phyloP scores from a whole-genome alignment of 192 early-diverging fungal species.

The Funneliformis geosporum region DNA sequence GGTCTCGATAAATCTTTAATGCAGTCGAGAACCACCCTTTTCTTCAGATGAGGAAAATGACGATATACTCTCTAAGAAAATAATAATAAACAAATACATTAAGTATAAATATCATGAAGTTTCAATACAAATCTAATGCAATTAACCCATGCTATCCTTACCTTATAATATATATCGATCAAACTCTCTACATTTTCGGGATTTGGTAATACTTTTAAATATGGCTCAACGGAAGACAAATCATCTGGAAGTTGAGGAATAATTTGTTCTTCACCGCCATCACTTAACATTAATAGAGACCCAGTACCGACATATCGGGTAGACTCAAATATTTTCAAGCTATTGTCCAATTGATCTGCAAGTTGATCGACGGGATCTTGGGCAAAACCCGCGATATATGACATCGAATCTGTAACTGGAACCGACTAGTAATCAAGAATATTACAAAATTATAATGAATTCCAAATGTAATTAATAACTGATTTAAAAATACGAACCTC shows the following conservation, averaged over 20 bases:
- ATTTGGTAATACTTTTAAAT: constrained; percentile 19
- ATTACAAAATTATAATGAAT: no score
- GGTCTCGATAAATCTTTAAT: constrained; percentile 24
- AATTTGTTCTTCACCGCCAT: constrained; percentile 26
- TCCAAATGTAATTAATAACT: background rate
- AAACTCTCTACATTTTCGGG: constrained; percentile 10
- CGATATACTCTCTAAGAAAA: constrained; percentile 14
- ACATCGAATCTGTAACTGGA: background rate
- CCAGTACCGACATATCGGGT: constrained; percentile 22
- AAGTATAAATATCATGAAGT: background rate
- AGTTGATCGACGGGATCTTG: constrained; percentile 29
- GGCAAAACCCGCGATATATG: background rate
- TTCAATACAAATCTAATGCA: background rate
- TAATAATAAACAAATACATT: background rate
- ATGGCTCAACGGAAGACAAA: constrained; percentile 20
- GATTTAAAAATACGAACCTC: background rate
- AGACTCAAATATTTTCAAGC: constrained; percentile 23
- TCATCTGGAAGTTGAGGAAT: constrained; percentile 12
- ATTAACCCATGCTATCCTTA: constrained; percentile 3
- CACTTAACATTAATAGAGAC: constrained; percentile 19
- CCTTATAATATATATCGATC: constrained; percentile 30
- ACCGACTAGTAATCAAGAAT: background rate
- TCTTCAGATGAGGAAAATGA: constrained; percentile 27
- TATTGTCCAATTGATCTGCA: constrained; percentile 19
- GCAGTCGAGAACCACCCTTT: constrained; percentile 20